phyloP scores from a whole-genome alignment of 1,284 basidiomycete genomes.

The Cystobasidium sp. region DNA sequence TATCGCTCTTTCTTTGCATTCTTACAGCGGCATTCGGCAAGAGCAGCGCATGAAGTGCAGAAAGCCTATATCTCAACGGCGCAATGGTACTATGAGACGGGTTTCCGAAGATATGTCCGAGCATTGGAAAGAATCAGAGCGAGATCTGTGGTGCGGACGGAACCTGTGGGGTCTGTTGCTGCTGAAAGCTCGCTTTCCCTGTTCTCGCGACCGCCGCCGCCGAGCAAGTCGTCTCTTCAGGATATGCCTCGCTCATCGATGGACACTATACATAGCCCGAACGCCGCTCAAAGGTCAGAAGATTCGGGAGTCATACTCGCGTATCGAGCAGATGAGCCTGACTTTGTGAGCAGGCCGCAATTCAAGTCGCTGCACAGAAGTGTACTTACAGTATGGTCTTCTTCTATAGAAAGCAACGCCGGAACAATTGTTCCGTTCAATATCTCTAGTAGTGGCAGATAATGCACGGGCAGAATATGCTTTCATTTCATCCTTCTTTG shows the following conservation, averaged over 20 bases:
- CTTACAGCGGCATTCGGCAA: slow-evolving; percentile 77
- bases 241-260: slow-evolving; percentile 25
- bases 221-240: slow-evolving; percentile 46
- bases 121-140: slow-evolving; percentile 79
- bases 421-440: slow-evolving; percentile 80
- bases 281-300: slow-evolving; percentile 53
- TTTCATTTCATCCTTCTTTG: slow-evolving; percentile 82
- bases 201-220: slow-evolving; percentile 45
- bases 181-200: slow-evolving; percentile 29
- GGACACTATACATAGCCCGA: slow-evolving; percentile 24
- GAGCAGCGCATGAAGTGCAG: slow-evolving; percentile 86
- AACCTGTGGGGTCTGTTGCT: slow-evolving; percentile 45
- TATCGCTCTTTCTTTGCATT: slow-evolving; percentile 84
- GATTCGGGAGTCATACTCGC: slow-evolving; percentile 78
- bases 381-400: slow-evolving; percentile 4
- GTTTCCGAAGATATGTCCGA: slow-evolving; percentile 85
- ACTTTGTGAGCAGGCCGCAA: slow-evolving; percentile 65
- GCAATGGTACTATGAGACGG: slow-evolving; percentile 93
- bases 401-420: slow-evolving; percentile 72
- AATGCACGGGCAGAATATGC: slow-evolving; percentile 88
- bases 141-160: slow-evolving; percentile 46
- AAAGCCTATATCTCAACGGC: slow-evolving; percentile 82
- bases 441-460: slow-evolving; percentile 83
- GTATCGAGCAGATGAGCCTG: slow-evolving; percentile 83
- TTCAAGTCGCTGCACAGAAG: not conserved